These are phyloP conservation scores for Paracoccidioides lutzii DNA, from an alignment of 2,329 filamentous ascomycete genomes.

Conservation along the genomic window DNA sequence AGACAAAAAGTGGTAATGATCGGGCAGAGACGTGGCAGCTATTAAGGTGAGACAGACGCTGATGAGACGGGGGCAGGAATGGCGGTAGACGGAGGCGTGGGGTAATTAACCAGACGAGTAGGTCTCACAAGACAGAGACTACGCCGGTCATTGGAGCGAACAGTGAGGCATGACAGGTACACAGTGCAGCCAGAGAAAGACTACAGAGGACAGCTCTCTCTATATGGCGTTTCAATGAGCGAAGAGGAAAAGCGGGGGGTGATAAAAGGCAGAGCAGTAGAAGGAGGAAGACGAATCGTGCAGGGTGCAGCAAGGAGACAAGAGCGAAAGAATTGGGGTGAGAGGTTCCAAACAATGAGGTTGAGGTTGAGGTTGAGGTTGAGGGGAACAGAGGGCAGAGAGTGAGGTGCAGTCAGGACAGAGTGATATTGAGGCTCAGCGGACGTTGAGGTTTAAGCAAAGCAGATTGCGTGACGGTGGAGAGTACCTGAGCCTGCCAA, in stretches of 20 bases:
- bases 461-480: not conserved
- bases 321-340: not conserved
- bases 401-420: not conserved
- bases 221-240: too few relatives aligned
- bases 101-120: conserved; percentile 6
- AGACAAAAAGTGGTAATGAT: not conserved
- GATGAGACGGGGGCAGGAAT: not conserved
- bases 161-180: conserved; percentile 7
- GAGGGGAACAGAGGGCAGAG: not conserved
- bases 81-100: not conserved
- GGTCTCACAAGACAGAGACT: conserved; percentile 8
- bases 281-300: not conserved
- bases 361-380: not conserved
- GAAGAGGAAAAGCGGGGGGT: not conserved
- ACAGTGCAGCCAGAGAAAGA: not conserved
- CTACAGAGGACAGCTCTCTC: not conserved
- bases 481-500: not conserved
- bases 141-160: conserved; percentile 7
- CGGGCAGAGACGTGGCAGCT: not conserved
- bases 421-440: not conserved
- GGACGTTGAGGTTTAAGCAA: not conserved
- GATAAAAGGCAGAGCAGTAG: not conserved
- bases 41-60: not conserved
- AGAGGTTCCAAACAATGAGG: not conserved
- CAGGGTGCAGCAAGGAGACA: not conserved